Evolutionary conservation across 164 flowering plant genomes (phyloP).

Genomic region (Kalanchoe fedtschenkoi): DNA sequence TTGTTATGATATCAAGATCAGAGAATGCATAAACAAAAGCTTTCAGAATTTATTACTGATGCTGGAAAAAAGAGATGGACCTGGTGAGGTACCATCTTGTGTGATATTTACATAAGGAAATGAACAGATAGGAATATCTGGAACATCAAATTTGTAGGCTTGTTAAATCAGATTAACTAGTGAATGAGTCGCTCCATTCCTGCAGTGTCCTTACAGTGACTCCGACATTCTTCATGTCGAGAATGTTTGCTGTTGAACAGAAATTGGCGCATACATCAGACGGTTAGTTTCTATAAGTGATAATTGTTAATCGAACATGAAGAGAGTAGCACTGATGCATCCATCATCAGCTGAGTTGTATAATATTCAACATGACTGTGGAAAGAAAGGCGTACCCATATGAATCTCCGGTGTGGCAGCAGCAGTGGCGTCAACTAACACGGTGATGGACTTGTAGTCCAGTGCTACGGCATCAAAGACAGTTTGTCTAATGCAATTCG

Average conservation of each 20-base stretch:
- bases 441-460: slow-evolving; percentile 64
- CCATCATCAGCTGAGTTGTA: neutral
- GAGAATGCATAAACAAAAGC: neutral
- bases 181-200: slow-evolving; percentile 4
- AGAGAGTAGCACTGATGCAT: neutral
- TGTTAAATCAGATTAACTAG: neutral
- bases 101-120: no score
- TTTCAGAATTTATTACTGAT: neutral
- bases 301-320: neutral
- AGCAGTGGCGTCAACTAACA: slow-evolving; percentile 87
- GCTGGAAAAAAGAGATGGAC: neutral
- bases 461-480: slow-evolving; percentile 90
- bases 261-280: neutral
- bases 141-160: no score
- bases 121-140: neutral
- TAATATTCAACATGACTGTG: neutral
- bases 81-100: neutral
- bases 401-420: slow-evolving; percentile 84
- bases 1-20: neutral
- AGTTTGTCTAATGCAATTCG: slow-evolving; percentile 91
- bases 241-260: slow-evolving; percentile 3
- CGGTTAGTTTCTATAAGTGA: neutral
- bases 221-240: slow-evolving; percentile 7
- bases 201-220: neutral
- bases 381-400: slow-evolving; percentile 29